These are phyloP conservation scores for Thermothielavioides terrestris DNA, from an alignment of 495 filamentous ascomycete genomes.

Conservation along the genomic window DNA sequence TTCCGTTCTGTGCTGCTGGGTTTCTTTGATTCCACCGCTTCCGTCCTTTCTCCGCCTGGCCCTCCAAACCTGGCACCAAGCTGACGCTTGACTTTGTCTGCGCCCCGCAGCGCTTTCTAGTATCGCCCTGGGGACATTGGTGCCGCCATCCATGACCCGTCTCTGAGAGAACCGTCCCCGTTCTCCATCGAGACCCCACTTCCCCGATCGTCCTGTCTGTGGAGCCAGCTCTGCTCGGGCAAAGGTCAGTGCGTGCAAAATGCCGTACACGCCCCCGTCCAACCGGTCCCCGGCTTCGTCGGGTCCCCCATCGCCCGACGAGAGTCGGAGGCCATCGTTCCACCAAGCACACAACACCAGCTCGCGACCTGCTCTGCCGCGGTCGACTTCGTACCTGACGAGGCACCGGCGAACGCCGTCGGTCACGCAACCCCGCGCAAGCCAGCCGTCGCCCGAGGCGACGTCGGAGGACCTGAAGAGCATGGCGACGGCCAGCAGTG, in stretches of 20 bases:
- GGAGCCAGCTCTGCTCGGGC: neutral
- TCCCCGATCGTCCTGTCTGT: neutral
- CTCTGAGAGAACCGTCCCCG: neutral
- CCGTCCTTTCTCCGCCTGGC: neutral
- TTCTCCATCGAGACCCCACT: neutral
- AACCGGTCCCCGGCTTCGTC: constrained; percentile 72
- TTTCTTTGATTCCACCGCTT: neutral
- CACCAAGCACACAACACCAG: constrained; percentile 32
- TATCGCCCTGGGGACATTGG: neutral
- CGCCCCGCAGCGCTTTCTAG: constrained; percentile 1
- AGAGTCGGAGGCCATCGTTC: constrained; percentile 50
- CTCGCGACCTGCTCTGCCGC: constrained; percentile 51
- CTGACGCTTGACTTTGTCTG: constrained; percentile 13
- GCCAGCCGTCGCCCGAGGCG: constrained; percentile 34
- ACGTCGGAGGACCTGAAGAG: constrained; percentile 45
- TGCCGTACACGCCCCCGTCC: constrained; percentile 92
- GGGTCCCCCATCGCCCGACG: constrained; percentile 51
- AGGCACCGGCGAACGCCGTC: constrained; percentile 43
- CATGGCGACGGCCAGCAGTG: constrained; percentile 40
- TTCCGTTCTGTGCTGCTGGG: neutral
- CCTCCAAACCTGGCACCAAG: neutral
- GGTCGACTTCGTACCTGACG: constrained; percentile 69
- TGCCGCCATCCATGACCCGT: constrained; percentile 16
- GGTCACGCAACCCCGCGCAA: constrained; percentile 26
- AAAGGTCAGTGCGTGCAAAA: constrained; percentile 30